These are phyloP conservation scores for Aspergillus spinulosporus DNA, from an alignment of 2,329 filamentous ascomycete species.

Conservation along the genomic window DNA sequence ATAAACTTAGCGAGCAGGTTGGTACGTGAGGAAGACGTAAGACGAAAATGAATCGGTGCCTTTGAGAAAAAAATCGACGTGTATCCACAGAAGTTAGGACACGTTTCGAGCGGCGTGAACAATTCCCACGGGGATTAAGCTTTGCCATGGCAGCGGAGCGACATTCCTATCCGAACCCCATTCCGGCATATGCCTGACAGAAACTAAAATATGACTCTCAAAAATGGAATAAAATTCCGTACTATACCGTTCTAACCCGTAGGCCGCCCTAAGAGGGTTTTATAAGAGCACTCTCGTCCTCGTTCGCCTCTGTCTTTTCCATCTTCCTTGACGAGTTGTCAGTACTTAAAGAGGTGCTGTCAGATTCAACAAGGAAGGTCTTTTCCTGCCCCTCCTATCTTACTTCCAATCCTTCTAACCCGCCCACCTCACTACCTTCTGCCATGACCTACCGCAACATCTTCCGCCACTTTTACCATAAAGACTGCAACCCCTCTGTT, in stretches of 20 bases:
- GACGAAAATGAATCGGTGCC: not conserved
- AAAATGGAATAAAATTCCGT: not conserved
- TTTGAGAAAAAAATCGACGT: not conserved
- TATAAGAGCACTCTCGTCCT: not conserved
- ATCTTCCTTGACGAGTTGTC: not conserved
- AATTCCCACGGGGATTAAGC: too few species aligned
- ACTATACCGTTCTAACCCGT: not conserved
- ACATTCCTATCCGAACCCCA: not conserved
- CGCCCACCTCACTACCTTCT: not conserved
- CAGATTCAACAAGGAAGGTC: not conserved
- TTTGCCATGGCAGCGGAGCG: not conserved
- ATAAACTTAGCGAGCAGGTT: slow-evolving; percentile 8
- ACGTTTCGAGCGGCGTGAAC: not conserved
- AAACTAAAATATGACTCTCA: not conserved
- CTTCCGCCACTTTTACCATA: not conserved
- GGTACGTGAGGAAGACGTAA: not conserved
- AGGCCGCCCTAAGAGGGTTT: not conserved
- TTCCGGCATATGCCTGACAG: not conserved
- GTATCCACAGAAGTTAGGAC: not conserved
- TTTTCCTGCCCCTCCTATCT: not conserved
- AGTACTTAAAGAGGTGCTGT: not conserved
- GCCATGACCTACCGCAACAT: not conserved
- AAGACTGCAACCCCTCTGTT: not conserved
- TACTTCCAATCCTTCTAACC: not conserved
- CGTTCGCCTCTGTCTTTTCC: not conserved